Evolutionary conservation across 176 grass and related monocot genomes (phyloP).

Genomic region (Chrysopogon serrulatus): DNA sequence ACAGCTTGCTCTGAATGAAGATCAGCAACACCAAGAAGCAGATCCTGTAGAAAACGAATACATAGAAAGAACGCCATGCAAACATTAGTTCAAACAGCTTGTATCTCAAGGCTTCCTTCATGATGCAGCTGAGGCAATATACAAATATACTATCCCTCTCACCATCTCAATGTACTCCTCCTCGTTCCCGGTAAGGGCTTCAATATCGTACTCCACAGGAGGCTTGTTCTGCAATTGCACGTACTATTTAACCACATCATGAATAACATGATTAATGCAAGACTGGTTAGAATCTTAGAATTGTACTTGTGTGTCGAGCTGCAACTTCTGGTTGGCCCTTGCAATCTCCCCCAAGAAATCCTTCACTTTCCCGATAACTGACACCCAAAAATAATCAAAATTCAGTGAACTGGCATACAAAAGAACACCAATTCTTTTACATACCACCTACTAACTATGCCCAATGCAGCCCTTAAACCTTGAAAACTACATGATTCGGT

Average conservation of each 20-base stretch:
- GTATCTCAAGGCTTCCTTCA: background rate
- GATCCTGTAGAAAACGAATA: constrained; percentile 46
- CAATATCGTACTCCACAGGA: constrained; percentile 67
- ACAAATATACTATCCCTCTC: background rate
- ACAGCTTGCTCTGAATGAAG: constrained; percentile 75
- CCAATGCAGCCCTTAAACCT: background rate
- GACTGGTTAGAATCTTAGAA: background rate
- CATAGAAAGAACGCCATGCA: background rate
- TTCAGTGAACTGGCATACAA: background rate
- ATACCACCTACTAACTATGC: background rate
- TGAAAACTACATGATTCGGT: background rate
- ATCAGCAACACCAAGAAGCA: constrained; percentile 80
- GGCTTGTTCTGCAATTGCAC: constrained; percentile 54
- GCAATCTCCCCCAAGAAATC: constrained; percentile 81
- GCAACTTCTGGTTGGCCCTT: constrained; percentile 75
- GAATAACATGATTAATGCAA: background rate
- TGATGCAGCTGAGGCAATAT: background rate
- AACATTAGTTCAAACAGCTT: background rate
- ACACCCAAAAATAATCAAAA: constrained; percentile 11
- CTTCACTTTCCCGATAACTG: constrained; percentile 82
- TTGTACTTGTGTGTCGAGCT: constrained; percentile 52
- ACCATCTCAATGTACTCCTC: constrained; percentile 93
- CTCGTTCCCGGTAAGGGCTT: constrained; percentile 75
- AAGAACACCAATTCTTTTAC: background rate
- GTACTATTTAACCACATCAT: background rate